Evolutionary conservation across 2,329 filamentous ascomycete species (phyloP), one percentile per base, ranked within the genome.

Genomic region (Elsinoe ampelina): DNA sequence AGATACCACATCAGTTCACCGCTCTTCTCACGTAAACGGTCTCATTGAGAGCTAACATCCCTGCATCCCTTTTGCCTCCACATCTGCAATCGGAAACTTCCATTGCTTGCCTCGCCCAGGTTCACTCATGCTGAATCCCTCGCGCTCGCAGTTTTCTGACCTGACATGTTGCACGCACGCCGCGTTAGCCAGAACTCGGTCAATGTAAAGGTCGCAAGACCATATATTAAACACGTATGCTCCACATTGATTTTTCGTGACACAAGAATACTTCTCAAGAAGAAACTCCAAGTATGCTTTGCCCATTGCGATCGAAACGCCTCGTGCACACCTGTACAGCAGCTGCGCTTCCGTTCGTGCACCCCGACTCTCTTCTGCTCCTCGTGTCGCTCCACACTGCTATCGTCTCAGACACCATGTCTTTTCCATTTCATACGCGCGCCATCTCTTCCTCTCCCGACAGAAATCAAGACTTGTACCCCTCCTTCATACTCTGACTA

Each of bases 401-500:
- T 30, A 30, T 19, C 36, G 36, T 22, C 36, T 39, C 26, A n/a
- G 10, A 30, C 19, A 4, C 10, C 43, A 5, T 22, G 2, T 34
- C 30, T 12, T 12, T 11, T 35, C 45, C 26, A 35, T 26, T 19
- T 34, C 45, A 38, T 36, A 39, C 48, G 15, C 47, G 2, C 26
- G 32, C 19, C 42, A 41, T 48, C 13, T n/a, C 19, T 8, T n/a
- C 19, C 39, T 20, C 6, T 41, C 41, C 39, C 39, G n/a, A 5
- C 19, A 4, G 13, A 3, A 39, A 50, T 38, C 41, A 45, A 66
- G 81, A 83, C 71, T 92, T 91, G 59, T 89, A 77, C 13, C 86
- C 86, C 71, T 97, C 92, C 66, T 88, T 82, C 80, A 85, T 89
- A 76, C 91, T 96, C 74, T 91, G 85, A 62, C 87, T 86, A 76